A percentile compares a stretch with the other conserved stretches of the same genome.
Conservation (phyloP, 139 green algal genomes). For the Coelastrella sp. region DNA sequence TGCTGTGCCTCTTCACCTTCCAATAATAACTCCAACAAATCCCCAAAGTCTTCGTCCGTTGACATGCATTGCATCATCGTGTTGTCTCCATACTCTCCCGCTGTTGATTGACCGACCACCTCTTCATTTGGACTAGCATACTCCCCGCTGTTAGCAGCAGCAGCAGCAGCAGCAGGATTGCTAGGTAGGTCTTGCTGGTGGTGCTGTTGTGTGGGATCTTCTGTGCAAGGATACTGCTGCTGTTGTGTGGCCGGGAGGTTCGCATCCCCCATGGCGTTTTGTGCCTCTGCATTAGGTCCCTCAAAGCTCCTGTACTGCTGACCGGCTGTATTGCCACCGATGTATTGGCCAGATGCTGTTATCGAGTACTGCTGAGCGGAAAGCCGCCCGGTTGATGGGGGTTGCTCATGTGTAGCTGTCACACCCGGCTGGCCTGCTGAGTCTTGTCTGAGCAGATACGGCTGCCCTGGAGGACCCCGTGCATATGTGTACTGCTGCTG, state of each 20-base stretch:
- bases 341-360: too few species aligned
- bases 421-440: too few species aligned
- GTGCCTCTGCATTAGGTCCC: too few species aligned
- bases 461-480: too few species aligned
- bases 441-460: too few species aligned
- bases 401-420: too few species aligned
- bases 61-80: slow-evolving; percentile 12
- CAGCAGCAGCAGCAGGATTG: neutral
- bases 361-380: too few species aligned
- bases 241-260: too few species aligned
- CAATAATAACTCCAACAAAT: slow-evolving; percentile 16
- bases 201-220: neutral
- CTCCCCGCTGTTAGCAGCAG: neutral
- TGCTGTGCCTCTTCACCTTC: slow-evolving; percentile 15
- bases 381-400: too few species aligned
- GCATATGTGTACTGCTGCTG: too few species aligned
- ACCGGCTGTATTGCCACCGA: too few species aligned
- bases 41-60: slow-evolving; percentile 34
- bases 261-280: too few species aligned
- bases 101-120: neutral
- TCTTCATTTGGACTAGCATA: neutral
- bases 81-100: neutral
- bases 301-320: neutral
- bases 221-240: neutral
- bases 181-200: neutral